These are phyloP conservation scores for Chrysanthemum lavandulifolium DNA, from an alignment of 129 eudicot species.

Conservation along the genomic window DNA sequence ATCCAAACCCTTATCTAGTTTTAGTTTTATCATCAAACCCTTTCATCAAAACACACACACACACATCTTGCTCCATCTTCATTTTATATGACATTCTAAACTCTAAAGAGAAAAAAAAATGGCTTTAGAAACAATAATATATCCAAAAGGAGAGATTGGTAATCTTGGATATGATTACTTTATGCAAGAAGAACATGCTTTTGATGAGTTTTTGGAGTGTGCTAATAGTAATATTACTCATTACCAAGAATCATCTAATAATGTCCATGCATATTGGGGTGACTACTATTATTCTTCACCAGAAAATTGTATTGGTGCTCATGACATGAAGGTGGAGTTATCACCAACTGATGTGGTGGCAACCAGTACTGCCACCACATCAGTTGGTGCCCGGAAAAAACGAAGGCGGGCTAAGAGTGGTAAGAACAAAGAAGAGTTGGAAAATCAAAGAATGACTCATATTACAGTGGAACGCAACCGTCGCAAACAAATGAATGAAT, in stretches of 20 bases:
- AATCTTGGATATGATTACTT: conserved; percentile 27
- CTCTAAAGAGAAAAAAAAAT: conserved; percentile 22
- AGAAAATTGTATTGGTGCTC: conserved; percentile 29
- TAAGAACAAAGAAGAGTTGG: conserved; percentile 79
- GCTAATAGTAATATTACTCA: conserved; percentile 3
- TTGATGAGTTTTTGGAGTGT: conserved; percentile 25
- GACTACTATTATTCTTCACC: conserved; percentile 35
- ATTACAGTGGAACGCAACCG: conserved; percentile 86
- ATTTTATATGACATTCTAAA: conserved; percentile 12
- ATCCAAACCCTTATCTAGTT: not conserved
- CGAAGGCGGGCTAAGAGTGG: not conserved
- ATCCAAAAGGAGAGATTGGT: conserved; percentile 47
- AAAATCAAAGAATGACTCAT: conserved; percentile 88
- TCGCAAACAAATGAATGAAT: conserved; percentile 85
- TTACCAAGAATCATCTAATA: conserved; percentile 14
- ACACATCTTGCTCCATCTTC: not conserved
- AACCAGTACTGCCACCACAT: no score
- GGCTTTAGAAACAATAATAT: conserved; percentile 54
- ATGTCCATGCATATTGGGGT: conserved; percentile 23
- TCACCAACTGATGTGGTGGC: not conserved
- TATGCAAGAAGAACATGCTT: conserved; percentile 26
- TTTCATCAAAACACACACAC: not conserved
- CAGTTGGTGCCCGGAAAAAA: not conserved
- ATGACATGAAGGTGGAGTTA: not conserved
- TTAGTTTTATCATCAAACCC: not conserved